phyloP scores from a whole-genome alignment of 345 rosid species.

The Chamaenerion angustifolium region DNA sequence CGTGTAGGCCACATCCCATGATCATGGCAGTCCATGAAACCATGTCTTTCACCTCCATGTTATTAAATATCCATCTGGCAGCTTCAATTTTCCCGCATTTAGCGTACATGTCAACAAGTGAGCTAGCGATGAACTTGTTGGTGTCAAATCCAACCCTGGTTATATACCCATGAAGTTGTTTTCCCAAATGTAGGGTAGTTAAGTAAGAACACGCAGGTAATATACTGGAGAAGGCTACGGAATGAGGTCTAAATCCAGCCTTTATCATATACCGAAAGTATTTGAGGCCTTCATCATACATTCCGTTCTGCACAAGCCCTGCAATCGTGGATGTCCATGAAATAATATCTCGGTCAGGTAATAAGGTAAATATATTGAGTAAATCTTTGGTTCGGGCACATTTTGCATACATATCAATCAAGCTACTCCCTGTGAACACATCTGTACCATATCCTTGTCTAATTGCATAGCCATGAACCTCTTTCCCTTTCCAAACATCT shows the following conservation, averaged over 20 bases:
- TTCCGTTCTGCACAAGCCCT: slow-evolving; percentile 62
- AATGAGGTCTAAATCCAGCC: slow-evolving; percentile 40
- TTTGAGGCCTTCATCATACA: slow-evolving; percentile 46
- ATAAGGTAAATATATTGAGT: slow-evolving; percentile 22
- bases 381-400: slow-evolving; percentile 46
- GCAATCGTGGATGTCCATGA: slow-evolving; percentile 73
- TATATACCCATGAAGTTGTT: slow-evolving; percentile 71
- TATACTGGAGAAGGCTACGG: slow-evolving; percentile 58
- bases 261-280: slow-evolving; percentile 49
- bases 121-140: slow-evolving; percentile 55
- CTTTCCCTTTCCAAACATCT: slow-evolving; percentile 52
- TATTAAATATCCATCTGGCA: slow-evolving; percentile 47
- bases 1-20: slow-evolving; percentile 76
- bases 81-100: slow-evolving; percentile 64
- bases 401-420: slow-evolving; percentile 77
- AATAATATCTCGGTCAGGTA: slow-evolving; percentile 40
- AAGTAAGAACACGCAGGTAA: slow-evolving; percentile 80
- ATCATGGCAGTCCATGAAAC: slow-evolving; percentile 88
- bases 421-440: slow-evolving; percentile 49
- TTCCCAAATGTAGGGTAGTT: slow-evolving; percentile 54
- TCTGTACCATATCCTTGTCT: slow-evolving; percentile 44
- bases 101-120: slow-evolving; percentile 85
- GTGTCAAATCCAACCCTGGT: slow-evolving; percentile 34
- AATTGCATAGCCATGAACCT: slow-evolving; percentile 66
- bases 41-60: slow-evolving; percentile 49